Conservation (phyloP, 768 basidiomycete species). For the Saitozyma podzolica region DNA sequence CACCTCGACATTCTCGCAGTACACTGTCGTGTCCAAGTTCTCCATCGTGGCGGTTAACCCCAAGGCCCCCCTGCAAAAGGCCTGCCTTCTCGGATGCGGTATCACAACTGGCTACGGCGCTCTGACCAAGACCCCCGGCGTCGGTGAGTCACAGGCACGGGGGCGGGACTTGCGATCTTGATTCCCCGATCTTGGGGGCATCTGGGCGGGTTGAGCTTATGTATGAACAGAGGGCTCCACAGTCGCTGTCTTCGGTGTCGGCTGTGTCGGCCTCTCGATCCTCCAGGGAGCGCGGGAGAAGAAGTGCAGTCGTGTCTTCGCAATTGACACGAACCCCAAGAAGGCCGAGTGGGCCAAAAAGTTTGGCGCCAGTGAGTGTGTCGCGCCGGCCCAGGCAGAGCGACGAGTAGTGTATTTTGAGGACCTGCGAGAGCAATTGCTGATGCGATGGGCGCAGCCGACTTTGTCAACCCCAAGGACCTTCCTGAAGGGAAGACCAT, state of each 20-base stretch:
- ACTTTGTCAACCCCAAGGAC: slow-evolving; percentile 81
- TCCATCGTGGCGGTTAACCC: slow-evolving; percentile 89
- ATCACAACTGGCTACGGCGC: slow-evolving; percentile 99
- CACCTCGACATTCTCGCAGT: slow-evolving; percentile 98
- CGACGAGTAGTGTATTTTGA: no score
- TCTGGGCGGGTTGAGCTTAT: no score
- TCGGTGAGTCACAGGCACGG: slow-evolving; percentile 42
- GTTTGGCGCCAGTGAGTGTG: slow-evolving; percentile 77
- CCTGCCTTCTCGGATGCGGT: slow-evolving; percentile 89
- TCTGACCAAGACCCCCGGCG: slow-evolving; percentile 83
- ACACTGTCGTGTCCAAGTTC: slow-evolving; percentile 95
- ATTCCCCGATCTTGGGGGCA: background rate
- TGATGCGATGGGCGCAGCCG: slow-evolving; percentile 57
- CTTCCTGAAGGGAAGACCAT: slow-evolving; percentile 78
- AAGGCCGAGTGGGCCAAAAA: slow-evolving; percentile 87
- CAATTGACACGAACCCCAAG: slow-evolving; percentile 79
- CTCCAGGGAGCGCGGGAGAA: slow-evolving; percentile 75
- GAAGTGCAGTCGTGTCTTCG: slow-evolving; percentile 84
- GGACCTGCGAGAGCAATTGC: no score
- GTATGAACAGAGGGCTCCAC: slow-evolving; percentile 70
- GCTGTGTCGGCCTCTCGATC: slow-evolving; percentile 92
- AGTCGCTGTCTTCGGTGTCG: slow-evolving; percentile 91
- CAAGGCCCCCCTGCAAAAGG: slow-evolving; percentile 85
- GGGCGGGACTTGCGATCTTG: no score
- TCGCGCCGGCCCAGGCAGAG: no score